Evolutionary conservation across 371 early-diverging fungal genomes (phyloP), one percentile per base, ranked within the genome.

Genomic region (Mortierella sp.): DNA sequence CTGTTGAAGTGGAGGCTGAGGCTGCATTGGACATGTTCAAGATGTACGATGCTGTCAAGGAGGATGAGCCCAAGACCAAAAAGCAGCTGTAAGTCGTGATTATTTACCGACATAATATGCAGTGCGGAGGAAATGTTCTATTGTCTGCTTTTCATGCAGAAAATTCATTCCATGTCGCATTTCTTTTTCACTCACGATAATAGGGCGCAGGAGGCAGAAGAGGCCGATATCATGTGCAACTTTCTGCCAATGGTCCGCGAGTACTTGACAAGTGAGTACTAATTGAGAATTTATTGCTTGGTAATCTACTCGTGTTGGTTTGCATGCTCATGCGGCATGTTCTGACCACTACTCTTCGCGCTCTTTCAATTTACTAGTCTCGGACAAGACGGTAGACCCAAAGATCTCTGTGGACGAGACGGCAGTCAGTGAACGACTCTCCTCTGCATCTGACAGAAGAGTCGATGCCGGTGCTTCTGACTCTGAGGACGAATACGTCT

Each of bases 161-260:
- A 39, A 22, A n/a, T 26, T 34, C 9, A 67, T 48, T 41, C 19
- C 34, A 16, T 24, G 44, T 44, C 31, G 24, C 50, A 31, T 63
- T 58, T 43, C 58, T 75, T 73, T 47, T 58, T 80, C 29, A 34
- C 31, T 14, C n/a, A n/a, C n/a, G 29, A 26, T 6, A 71, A 81
- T 80, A 86, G 90, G 52, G 85, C 78, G 65, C 50, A 71, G 22
- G 87, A 87, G 13, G 86, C 86, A 66, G 77, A 85, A 0, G 90
- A 91, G 47, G 69, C 86, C 61, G 92, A 92, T 39, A 92, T 92
- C 37, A 90, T 91, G 89, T 92, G 91, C 69, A 92, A 93, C 65
- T 89, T 94, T 69, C 87, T 93, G 66, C 93, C 94, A 0, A 92
- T 95, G 92, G 93, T 95, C 6, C 89, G 91, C 53, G 93, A 93